Evolutionary conservation across 2,329 filamentous ascomycete species (phyloP).

Genomic region (Pestalotiopsis sp.): DNA sequence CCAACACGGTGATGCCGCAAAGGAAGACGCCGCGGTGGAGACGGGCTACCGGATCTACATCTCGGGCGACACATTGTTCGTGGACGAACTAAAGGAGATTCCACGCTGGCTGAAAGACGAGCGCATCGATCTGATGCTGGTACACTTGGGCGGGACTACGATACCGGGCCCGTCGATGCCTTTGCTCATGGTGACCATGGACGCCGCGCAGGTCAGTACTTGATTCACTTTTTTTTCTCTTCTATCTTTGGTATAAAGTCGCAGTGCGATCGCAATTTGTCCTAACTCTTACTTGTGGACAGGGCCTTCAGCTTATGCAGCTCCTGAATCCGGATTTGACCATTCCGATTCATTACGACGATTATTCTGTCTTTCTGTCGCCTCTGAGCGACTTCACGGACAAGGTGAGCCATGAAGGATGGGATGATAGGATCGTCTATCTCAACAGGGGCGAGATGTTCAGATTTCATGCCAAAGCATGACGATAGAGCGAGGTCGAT

Average conservation of each 20-base stretch:
- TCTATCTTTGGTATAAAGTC: background rate
- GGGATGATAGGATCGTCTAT: slow-evolving; percentile 59
- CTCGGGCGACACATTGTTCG: slow-evolving; percentile 65
- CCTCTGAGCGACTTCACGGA: slow-evolving; percentile 63
- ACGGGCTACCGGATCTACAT: slow-evolving; percentile 66
- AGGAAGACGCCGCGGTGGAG: slow-evolving; percentile 35
- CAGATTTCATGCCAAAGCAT: background rate
- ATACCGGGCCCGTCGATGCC: slow-evolving; percentile 62
- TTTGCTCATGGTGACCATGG: slow-evolving; percentile 71
- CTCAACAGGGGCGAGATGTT: slow-evolving; percentile 60
- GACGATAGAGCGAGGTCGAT: background rate
- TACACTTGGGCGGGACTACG: slow-evolving; percentile 68
- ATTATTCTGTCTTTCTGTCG: slow-evolving; percentile 64
- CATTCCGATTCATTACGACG: slow-evolving; percentile 67
- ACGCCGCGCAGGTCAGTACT: slow-evolving; percentile 46
- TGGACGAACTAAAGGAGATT: slow-evolving; percentile 65
- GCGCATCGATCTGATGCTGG: slow-evolving; percentile 67
- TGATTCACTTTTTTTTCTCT: background rate
- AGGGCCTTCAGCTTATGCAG: slow-evolving; percentile 62
- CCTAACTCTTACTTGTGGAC: background rate
- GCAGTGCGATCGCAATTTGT: background rate
- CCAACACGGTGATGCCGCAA: slow-evolving; percentile 20
- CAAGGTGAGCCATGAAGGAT: slow-evolving; percentile 53
- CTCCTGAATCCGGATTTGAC: slow-evolving; percentile 63
- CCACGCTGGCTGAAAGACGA: slow-evolving; percentile 54